phyloP scores from a whole-genome alignment of 2,329 filamentous ascomycete species.

The Neopestalotiopsis sp. region DNA sequence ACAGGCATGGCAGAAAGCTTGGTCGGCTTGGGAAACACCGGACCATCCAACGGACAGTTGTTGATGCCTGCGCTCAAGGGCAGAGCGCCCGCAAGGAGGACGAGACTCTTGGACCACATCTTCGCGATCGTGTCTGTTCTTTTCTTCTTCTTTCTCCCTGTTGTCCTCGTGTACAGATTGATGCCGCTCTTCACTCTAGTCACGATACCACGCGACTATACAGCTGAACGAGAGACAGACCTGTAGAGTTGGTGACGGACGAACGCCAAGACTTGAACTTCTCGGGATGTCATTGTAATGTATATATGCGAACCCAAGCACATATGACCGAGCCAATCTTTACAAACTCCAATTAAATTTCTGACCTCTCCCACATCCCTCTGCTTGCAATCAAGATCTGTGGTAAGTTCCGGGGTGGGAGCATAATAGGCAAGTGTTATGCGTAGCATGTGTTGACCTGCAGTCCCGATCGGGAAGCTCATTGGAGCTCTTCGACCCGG shows the following conservation, averaged over 20 bases:
- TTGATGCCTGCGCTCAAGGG: conserved; percentile 15
- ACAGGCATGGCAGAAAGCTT: conserved; percentile 27
- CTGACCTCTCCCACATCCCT: not conserved
- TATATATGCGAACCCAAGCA: conserved; percentile 16
- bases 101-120: conserved; percentile 14
- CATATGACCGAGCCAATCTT: not conserved
- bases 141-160: not conserved
- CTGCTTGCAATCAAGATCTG: not conserved
- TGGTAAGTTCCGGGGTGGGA: not conserved
- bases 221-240: conserved; percentile 9
- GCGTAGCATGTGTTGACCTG: conserved; percentile 2
- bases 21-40: conserved; percentile 33
- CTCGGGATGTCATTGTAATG: not conserved
- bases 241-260: conserved; percentile 5
- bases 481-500: not conserved
- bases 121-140: not conserved
- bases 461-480: conserved; percentile 17
- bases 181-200: not conserved
- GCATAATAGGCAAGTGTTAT: conserved; percentile 18
- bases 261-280: conserved; percentile 16
- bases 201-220: not conserved
- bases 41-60: conserved; percentile 34
- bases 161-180: not conserved
- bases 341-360: not conserved
- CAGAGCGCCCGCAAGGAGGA: conserved; percentile 12